Evolutionary conservation across 371 early-diverging fungal species (phyloP).

Genomic region (Syncephalastrum monosporum): DNA sequence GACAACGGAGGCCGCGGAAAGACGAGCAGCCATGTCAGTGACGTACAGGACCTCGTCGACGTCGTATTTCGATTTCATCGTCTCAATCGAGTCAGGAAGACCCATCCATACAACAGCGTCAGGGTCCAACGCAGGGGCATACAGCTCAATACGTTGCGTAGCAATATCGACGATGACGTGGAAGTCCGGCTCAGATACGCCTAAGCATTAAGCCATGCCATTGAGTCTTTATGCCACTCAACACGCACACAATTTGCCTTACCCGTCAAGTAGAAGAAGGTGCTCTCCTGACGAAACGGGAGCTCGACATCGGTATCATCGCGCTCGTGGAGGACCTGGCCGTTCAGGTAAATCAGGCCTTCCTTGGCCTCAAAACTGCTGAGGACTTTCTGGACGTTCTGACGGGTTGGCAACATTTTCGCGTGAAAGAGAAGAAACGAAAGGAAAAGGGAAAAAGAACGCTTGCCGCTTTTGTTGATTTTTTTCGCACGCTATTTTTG

Average conservation of each 20-base stretch:
- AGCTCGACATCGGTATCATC: constrained; percentile 78
- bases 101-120: constrained; percentile 90
- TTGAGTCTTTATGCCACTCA: background rate
- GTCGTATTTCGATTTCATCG: constrained; percentile 54
- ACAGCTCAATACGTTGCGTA: constrained; percentile 59
- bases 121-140: constrained; percentile 66
- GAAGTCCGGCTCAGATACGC: constrained; percentile 75
- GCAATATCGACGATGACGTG: constrained; percentile 70
- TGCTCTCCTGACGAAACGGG: constrained; percentile 84
- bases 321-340: constrained; percentile 62
- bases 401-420: constrained; percentile 51
- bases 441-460: background rate
- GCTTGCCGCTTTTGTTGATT: constrained; percentile 3
- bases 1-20: constrained; percentile 32
- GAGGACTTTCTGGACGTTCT: constrained; percentile 65
- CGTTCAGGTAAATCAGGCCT: constrained; percentile 69
- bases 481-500: no score
- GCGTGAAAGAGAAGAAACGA: constrained; percentile 2
- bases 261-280: constrained; percentile 75
- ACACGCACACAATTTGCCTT: background rate
- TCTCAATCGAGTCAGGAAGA: constrained; percentile 53
- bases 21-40: constrained; percentile 19
- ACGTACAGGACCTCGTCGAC: constrained; percentile 65
- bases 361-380: constrained; percentile 53
- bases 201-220: constrained; percentile 19